Percentiles rank a stretch among this genome's conserved stretches.
These are phyloP conservation scores for Pleurotus citrinopileatus DNA, from an alignment of 768 basidiomycete genomes.

Conservation along the genomic window DNA sequence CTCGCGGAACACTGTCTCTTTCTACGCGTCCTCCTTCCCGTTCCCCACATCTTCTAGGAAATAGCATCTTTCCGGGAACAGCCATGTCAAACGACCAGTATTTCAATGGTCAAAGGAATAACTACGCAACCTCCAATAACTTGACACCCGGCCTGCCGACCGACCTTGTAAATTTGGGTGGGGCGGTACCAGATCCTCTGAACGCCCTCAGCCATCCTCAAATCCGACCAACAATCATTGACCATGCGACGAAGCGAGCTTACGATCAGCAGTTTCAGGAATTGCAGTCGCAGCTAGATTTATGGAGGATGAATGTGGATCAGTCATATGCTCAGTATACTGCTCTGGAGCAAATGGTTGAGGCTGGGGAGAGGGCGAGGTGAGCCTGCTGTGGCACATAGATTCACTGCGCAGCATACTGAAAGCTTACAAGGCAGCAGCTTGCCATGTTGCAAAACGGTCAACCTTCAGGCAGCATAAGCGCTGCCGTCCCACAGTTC, in stretches of 20 bases:
- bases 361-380: constrained; percentile 13
- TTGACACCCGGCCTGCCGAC: too few relatives aligned
- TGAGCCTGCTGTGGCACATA: not conserved
- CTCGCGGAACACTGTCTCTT: too few relatives aligned
- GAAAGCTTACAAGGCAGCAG: not conserved
- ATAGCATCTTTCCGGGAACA: too few relatives aligned
- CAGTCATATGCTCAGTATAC: constrained; percentile 2
- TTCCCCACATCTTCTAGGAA: too few relatives aligned
- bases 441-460: not conserved
- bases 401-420: not conserved
- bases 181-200: not conserved
- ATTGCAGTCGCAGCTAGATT: constrained; percentile 2
- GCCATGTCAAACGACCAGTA: too few relatives aligned
- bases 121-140: too few relatives aligned
- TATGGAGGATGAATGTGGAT: not conserved
- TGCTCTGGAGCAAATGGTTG: constrained; percentile 4
- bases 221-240: not conserved
- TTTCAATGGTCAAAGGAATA: too few relatives aligned
- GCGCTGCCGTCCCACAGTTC: not conserved
- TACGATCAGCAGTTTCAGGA: constrained; percentile 2
- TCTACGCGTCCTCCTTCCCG: too few relatives aligned
- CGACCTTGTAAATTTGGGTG: too few relatives aligned
- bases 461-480: too few relatives aligned
- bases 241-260: constrained; percentile 1
- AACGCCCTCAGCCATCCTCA: not conserved